Base-by-base conservation (phyloP, 768 basidiomycete species). In the Tulasnella sp. region DNA sequence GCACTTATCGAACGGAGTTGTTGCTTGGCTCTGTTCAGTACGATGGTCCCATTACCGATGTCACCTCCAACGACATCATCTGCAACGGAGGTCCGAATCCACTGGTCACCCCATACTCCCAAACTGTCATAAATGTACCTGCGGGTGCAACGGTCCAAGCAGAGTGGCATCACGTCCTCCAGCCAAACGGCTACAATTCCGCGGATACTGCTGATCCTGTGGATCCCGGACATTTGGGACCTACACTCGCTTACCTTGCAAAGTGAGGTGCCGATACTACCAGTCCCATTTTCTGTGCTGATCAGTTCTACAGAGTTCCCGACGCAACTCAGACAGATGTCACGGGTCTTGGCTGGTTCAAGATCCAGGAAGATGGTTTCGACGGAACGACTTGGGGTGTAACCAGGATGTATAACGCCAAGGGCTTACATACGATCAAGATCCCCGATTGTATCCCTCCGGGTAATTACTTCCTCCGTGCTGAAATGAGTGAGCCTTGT, bases 71-170 rank as follows among this genome's bases (percentile, higher is more conserved):
- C 81, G 86, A 86, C 45, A 40, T 86, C 71, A 89, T 89, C 76
- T 89, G 89, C 84, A 89, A 89, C 71, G 87, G 88, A 25, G 88
- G 87, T 17, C 87, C 87, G 78, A 89, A 88, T 80, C 87, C 87
- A 0, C 88, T 80, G 0, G 78, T 77, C n/a, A 79, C 77, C 1
- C 80, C 81, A 17, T 67, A 87, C 80, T 78, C 79, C 17, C 31
- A 49, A 36, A 71, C 82, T 0, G 80, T 87, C 52, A 87, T 89
- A 79, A 82, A 83, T 22, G 86, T 88, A 11, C 82, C 88, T 0
- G 89, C 88, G 77, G 88, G 89, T 29, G 83, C 87, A 9, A 82
- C 83, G 76, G 85, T 89, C 19, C 87, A 87, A 15, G 85, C 87
- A 37, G 86, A 89, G 78, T 89, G 84, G 84, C 88, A 86, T 78